Conservation (phyloP, 2,329 filamentous ascomycete genomes). For the Arthroderma uncinatum region DNA sequence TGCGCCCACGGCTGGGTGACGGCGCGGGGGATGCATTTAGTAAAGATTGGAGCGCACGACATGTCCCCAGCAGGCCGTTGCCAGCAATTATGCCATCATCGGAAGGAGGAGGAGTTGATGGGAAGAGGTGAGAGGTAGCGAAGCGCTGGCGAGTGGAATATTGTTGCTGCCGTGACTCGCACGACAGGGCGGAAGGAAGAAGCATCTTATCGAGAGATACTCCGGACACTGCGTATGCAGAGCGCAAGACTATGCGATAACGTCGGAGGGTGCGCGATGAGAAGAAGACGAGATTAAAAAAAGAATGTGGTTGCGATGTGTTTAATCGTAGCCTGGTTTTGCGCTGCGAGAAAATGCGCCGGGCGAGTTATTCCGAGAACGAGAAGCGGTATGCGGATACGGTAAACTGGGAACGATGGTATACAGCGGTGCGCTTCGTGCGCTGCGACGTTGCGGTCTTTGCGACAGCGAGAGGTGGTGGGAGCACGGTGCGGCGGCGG, state of each 20-base stretch:
- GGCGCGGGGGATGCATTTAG: conserved; percentile 32
- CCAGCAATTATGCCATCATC: conserved; percentile 26
- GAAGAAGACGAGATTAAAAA: not conserved
- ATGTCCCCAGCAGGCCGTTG: conserved; percentile 32
- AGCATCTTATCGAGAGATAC: conserved; percentile 24
- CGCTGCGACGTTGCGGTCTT: conserved; percentile 4
- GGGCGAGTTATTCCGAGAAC: not conserved
- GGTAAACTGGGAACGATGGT: conserved; percentile 7
- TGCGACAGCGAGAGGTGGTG: not conserved
- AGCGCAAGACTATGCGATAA: not conserved
- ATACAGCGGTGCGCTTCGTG: conserved; percentile 4
- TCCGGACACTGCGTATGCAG: not conserved
- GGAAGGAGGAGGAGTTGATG: conserved; percentile 28
- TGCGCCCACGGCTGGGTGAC: conserved; percentile 17
- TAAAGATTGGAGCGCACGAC: conserved; percentile 34
- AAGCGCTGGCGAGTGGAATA: conserved; percentile 25
- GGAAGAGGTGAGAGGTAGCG: conserved; percentile 27
- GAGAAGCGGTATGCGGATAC: not conserved
- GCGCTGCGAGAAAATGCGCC: conserved; percentile 5
- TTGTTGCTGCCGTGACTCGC: conserved; percentile 29
- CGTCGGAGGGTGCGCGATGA: not conserved
- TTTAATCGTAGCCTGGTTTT: not conserved
- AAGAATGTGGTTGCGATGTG: not conserved
- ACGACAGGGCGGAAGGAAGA: conserved; percentile 37
- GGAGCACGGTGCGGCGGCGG: not conserved